Base-by-base conservation (phyloP, 2,329 filamentous ascomycete genomes). In the Calonectria leucothoes region DNA sequence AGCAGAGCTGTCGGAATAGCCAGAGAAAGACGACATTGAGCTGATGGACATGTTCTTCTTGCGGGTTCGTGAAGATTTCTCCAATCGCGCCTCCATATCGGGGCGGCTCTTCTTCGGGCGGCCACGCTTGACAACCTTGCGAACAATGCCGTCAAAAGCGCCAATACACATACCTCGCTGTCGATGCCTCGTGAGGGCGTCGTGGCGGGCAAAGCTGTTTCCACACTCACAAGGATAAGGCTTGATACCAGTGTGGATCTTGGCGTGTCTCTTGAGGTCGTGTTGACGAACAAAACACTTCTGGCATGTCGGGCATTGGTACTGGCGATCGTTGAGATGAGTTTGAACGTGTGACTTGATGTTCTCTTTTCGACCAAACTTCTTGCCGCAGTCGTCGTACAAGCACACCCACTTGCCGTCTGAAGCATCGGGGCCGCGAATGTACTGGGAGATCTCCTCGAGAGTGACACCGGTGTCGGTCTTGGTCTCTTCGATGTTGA, bases 271-370 rank as follows among this genome's bases (percentile, higher is more conserved):
- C 88, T 98, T 99, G 74, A 98, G 92, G 83, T 99, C 97, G 83
- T 99, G 97, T 80, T 98, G 96, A 45, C 97, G 93, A 51, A 98
- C 97, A 83, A 99, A 99, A 86, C 95, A 96, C 86, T 98, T 98
- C 66, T 94, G 90, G 87, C 97, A 99, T 69, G 94, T 93, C 57
- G 96, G 95, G 85, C 97, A 99, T 84, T 95, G 93, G 86, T 95
- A 99, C 83, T 98, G 97, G 61, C 97, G 91, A 84, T 99, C 97
- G 80, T 97, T 97, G 76, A 99, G 93, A 85, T 99, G 97, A 4
- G 97, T 99, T 85, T 99, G 97, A 17, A 99, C 95, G 83, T 99
- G 97, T 0, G 96, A 98, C 83, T 98, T 98, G 88, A 98, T 98
- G 86, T 99, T 98, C 84, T 99, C 97, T 84, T 98, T 98, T 79